Conservation (phyloP, 805 yeast genomes). For the Candida sonorensis region DNA sequence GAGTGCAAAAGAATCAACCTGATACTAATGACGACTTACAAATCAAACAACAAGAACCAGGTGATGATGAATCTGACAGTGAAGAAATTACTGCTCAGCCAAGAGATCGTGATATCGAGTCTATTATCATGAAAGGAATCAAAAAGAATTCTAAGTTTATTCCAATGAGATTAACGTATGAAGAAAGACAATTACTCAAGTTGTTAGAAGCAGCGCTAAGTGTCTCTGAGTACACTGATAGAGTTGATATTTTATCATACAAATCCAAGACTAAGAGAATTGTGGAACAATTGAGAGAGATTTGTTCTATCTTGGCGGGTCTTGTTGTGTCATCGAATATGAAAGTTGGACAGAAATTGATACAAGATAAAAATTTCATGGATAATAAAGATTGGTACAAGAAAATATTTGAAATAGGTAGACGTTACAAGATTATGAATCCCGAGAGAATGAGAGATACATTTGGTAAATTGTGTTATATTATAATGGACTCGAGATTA, state of each 20-base stretch:
- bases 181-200: slow-evolving; percentile 62
- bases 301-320: slow-evolving; percentile 75
- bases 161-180: slow-evolving; percentile 61
- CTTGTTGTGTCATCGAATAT: slow-evolving; percentile 71
- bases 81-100: slow-evolving; percentile 1
- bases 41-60: no score
- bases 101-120: slow-evolving; percentile 7
- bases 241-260: slow-evolving; percentile 63
- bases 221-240: slow-evolving; percentile 75
- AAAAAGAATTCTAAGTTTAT: slow-evolving; percentile 45
- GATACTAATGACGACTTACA: slow-evolving; percentile 15
- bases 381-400: slow-evolving; percentile 72
- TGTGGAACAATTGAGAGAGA: slow-evolving; percentile 63
- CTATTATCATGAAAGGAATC: slow-evolving; percentile 29
- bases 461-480: slow-evolving; percentile 73
- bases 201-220: slow-evolving; percentile 69
- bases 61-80: no score
- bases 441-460: slow-evolving; percentile 77
- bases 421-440: slow-evolving; percentile 78
- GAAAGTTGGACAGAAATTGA: slow-evolving; percentile 58
- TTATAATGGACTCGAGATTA: slow-evolving; percentile 77
- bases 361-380: slow-evolving; percentile 59
- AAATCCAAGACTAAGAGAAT: slow-evolving; percentile 65
- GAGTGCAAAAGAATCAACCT: slow-evolving; percentile 13
- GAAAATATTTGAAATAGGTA: slow-evolving; percentile 65